Evolutionary conservation across 345 rosid genomes (phyloP), one percentile per base, ranked within the genome.

Genomic region (Gossypium turneri): DNA sequence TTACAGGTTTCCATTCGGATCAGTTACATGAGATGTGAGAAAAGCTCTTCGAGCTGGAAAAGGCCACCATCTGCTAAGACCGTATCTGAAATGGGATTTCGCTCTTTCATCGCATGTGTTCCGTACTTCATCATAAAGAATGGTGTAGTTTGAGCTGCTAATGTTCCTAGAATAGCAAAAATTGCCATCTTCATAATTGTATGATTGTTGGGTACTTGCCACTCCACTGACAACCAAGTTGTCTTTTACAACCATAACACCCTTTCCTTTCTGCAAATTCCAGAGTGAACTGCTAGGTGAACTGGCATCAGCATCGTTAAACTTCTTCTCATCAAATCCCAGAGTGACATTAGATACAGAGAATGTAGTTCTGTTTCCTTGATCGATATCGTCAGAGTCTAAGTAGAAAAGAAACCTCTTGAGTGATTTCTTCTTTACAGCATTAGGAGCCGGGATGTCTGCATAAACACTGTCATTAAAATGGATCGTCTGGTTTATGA

Each of bases 81-180:
- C 44, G 44, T 47, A 53, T 12, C 73, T 74, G 25, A 44, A 58
- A 68, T 25, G 47, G 25, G 64, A 19, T 15, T 56, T 38, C 11
- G 27, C 24, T 16, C 66, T 8, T 70, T 17, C 47, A 47, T 65
- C 38, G 76, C 92, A 90, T 10, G 73, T 56, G 72, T 76, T 71
- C 73, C 63, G 56, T 41, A 84, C 73, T 71, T 82, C 48, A 67
- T 94, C 95, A 71, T 85, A 79, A 10, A 88, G 76, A 81, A 94
- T 82, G 15, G 82, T 87, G 85, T 94, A 88, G 82, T 92, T 92
- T 50, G 82, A 89, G 84, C 92, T 90, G 82, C 97, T 92, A n/a
- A 92, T 73, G 74, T 92, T 90, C 84, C 97, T 84, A 17, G 84
- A 87, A 82, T 87, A 94, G 85, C 98, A 94, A 58, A 74, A 74